Evolutionary conservation across 2,329 filamentous ascomycete species (phyloP).

Genomic region (Metarhizium anisopliae): DNA sequence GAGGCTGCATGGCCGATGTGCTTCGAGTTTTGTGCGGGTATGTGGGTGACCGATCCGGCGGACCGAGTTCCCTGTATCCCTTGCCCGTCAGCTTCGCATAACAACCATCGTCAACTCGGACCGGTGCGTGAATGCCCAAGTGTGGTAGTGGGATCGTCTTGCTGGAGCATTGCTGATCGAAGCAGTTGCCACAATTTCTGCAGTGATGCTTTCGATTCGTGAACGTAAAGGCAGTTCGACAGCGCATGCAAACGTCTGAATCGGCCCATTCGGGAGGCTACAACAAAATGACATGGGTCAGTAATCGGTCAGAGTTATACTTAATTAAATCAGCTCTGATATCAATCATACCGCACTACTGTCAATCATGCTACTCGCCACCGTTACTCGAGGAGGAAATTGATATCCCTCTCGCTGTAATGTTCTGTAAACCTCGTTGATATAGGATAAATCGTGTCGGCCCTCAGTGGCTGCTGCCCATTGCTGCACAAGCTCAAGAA

Average conservation of each 20-base stretch:
- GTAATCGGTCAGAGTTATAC: neutral
- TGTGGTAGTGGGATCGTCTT: constrained; percentile 85
- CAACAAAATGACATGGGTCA: neutral
- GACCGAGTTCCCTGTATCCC: constrained; percentile 26
- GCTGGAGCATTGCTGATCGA: constrained; percentile 88
- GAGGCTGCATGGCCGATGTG: constrained; percentile 71
- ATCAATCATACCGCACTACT: constrained; percentile 72
- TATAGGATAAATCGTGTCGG: constrained; percentile 73
- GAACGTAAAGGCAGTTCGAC: constrained; percentile 89
- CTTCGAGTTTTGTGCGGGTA: constrained; percentile 56
- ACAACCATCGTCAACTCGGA: constrained; percentile 93
- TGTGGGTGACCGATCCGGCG: constrained; percentile 38
- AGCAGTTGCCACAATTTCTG: constrained; percentile 94
- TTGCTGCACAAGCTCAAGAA: constrained; percentile 84
- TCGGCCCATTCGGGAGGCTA: constrained; percentile 95
- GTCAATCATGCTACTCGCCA: constrained; percentile 96
- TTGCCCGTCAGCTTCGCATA: constrained; percentile 82
- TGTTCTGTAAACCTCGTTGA: constrained; percentile 76
- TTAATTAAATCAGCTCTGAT: neutral
- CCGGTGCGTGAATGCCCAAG: constrained; percentile 81
- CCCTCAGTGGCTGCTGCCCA: constrained; percentile 89
- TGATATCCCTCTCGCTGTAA: constrained; percentile 78
- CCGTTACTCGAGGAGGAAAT: constrained; percentile 78
- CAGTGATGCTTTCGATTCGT: constrained; percentile 98
- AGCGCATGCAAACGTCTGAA: constrained; percentile 98